A percentile compares a stretch with the other conserved stretches of the same genome.
Conservation (phyloP, 202 grass and related monocot genomes). For the Schoenoplectus tabernaemontani region DNA sequence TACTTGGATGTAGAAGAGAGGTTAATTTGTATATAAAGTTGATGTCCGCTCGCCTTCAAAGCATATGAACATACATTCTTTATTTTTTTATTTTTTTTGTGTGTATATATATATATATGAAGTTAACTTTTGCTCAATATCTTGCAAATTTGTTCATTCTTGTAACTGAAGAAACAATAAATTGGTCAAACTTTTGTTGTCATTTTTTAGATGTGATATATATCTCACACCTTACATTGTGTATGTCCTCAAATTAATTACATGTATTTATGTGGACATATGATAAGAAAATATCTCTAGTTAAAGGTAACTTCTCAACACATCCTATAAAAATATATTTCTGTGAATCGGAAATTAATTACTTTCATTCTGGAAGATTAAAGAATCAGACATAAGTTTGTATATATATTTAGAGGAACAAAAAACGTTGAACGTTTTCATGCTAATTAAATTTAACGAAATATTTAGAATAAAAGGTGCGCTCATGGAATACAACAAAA, state of each 20-base stretch:
- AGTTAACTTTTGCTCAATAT: not conserved
- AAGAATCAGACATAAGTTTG: no score
- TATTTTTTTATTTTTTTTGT: no score
- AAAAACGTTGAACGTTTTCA: no score
- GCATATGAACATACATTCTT: not conserved
- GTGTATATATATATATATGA: not conserved
- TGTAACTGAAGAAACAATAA: not conserved
- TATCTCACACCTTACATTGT: no score
- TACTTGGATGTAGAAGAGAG: not conserved
- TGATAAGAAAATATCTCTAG: not conserved
- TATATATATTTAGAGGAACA: no score
- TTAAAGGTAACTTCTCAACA: no score
- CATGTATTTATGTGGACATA: not conserved
- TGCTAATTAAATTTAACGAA: no score
- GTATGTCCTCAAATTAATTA: accelerated
- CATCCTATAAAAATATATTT: no score
- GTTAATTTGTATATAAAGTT: not conserved
- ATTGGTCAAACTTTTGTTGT: not conserved
- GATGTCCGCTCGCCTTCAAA: not conserved
- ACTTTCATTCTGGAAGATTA: no score
- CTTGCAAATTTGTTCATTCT: not conserved
- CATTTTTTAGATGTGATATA: not conserved
- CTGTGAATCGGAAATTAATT: no score
- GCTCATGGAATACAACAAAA: no score
- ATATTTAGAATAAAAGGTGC: no score